Evolutionary conservation across 2,329 filamentous ascomycete species (phyloP), one percentile per base, ranked within the genome.

Genomic region (Fusarium multiceps): DNA sequence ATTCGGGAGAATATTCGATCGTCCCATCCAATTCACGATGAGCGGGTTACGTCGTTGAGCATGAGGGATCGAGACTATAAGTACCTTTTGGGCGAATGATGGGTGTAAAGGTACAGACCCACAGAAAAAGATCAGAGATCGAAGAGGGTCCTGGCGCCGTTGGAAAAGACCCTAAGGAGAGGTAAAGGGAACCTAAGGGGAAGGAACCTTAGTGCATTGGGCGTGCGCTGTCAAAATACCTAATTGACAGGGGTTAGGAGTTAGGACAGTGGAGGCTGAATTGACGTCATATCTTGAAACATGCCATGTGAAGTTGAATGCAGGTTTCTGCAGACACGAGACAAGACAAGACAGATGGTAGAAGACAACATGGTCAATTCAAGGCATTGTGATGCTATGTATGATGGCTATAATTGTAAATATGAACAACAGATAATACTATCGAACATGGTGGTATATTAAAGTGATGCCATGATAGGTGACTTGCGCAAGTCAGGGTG

Each of bases 231-330:
- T 69, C 62, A 67, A 45, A 32, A 61, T 25, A 23, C 23, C 23
- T 23, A 25, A 10, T 28, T 21, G 49, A 63, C 66, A 70, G 61
- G 61, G 66, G 55, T 57, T n/a, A 37, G 34, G 34, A n/a, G 10
- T n/a, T 37, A 55, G 34, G 42, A 47, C 23, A 23, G 61, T 45
- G 58, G 57, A 67, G 64, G 64, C 63, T 67, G 37, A 58, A 48
- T 25, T 69, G 66, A 69, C 66, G 66, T 69, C 66, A 69, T 70
- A 43, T 49, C 21, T 32, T 48, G 34, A 63, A 42, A 43, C 34
- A 54, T 43, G 42, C 60, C 55, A 62, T 55, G 60, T 49, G 43
- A 64, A 64, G 30, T 43, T 45, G 37, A 54, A 66, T 50, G 46
- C 55, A 59, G 53, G 61, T 43, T 55, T 63, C 46, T 55, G 49